Percentiles rank a stretch among this genome's conserved stretches.
phyloP scores from a whole-genome alignment of 495 filamentous ascomycete genomes.

The Aspergillus biplanus region DNA sequence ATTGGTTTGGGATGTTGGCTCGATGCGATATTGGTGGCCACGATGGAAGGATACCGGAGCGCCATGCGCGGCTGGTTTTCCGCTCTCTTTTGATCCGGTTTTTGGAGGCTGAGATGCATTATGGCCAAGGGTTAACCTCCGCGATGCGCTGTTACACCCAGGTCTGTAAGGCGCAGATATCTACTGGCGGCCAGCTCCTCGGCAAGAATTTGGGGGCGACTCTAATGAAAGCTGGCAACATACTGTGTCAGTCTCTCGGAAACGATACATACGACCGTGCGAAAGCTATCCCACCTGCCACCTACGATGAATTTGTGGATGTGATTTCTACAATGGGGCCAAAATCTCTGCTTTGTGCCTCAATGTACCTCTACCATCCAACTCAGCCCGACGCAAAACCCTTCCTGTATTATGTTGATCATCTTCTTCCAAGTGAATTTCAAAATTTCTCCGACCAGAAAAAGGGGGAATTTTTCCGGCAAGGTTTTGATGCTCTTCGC shows the following conservation, averaged over 20 bases:
- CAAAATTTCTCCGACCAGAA: conserved; percentile 26
- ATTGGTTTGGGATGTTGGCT: conserved; percentile 41
- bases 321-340: conserved; percentile 31
- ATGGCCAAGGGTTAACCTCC: conserved; percentile 37
- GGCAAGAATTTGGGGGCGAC: conserved; percentile 22
- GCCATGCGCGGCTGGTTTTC: conserved; percentile 27
- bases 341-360: conserved; percentile 27
- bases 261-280: conserved; percentile 20
- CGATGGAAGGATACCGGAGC: conserved; percentile 31
- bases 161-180: conserved; percentile 29
- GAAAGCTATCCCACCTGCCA: conserved; percentile 26
- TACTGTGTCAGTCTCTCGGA: conserved; percentile 31
- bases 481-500: conserved; percentile 41
- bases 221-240: conserved; percentile 31
- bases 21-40: conserved; percentile 33
- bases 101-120: conserved; percentile 38
- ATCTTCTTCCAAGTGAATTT: conserved; percentile 19
- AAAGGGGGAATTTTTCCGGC: conserved; percentile 33
- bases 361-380: conserved; percentile 42
- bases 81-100: conserved; percentile 34
- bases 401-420: conserved; percentile 34
- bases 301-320: conserved; percentile 38
- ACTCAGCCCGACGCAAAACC: conserved; percentile 35
- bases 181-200: conserved; percentile 14
- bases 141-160: conserved; percentile 38